Percentiles rank a stretch among this genome's conserved stretches.
These are phyloP conservation scores for Aspergillus bridgeri DNA, from an alignment of 495 filamentous ascomycete species.

Conservation along the genomic window DNA sequence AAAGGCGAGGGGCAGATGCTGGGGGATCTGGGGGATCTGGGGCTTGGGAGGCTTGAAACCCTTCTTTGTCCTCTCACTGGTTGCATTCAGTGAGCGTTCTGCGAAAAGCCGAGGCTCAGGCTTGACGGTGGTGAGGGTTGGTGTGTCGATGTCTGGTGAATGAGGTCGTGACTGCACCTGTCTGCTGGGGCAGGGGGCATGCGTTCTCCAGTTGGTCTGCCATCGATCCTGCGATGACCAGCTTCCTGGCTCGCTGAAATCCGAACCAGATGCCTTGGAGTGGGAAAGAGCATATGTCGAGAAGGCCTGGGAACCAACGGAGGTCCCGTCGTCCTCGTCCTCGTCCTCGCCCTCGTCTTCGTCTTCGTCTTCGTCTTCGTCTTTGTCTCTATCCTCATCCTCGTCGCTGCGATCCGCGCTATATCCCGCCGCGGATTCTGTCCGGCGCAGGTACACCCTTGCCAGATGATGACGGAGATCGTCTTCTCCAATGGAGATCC, in stretches of 20 bases:
- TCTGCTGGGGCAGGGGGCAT: too few relatives aligned
- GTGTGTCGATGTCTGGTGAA: background rate
- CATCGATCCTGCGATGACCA: background rate
- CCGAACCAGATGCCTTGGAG: background rate
- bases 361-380: background rate
- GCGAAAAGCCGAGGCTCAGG: background rate
- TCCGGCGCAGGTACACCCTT: conserved; percentile 17
- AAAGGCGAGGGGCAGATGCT: background rate
- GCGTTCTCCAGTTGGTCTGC: background rate
- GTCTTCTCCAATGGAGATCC: conserved; percentile 48
- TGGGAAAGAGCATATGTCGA: conserved; percentile 6
- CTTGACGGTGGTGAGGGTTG: background rate
- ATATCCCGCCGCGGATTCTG: conserved; percentile 15
- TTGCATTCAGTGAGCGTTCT: background rate
- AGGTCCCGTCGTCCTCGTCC: conserved; percentile 7
- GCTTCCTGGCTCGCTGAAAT: conserved; percentile 1
- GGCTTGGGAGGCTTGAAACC: background rate
- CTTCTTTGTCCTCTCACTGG: background rate
- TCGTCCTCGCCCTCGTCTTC: too few relatives aligned
- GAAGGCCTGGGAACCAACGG: conserved; percentile 10
- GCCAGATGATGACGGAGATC: conserved; percentile 44
- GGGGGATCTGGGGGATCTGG: background rate
- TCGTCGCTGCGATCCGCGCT: conserved; percentile 15
- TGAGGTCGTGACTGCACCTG: too few relatives aligned
- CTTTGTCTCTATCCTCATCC: background rate